Base-by-base conservation (phyloP, 2,329 filamentous ascomycete species). In the Talaromyces sp. region DNA sequence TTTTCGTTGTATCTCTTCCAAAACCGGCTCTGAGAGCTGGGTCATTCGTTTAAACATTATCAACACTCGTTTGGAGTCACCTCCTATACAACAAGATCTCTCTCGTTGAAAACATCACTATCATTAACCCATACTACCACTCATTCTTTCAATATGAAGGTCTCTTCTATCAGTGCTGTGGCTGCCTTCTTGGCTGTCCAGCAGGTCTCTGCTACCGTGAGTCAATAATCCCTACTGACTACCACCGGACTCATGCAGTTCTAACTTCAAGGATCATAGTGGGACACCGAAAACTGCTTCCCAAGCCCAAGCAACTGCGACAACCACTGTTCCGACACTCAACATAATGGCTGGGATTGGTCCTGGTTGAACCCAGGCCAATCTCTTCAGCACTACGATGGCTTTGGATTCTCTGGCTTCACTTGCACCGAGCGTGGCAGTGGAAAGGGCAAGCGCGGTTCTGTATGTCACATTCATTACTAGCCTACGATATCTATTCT, bases 391-490 rank as follows among this genome's bases (percentile, higher is more conserved):
- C 75, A 71, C 65, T 96, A 91, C 73, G 84, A 83, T 54, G 88
- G 85, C 69, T 90, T 93, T 74, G 76, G 80, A 62, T 93, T 91
- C 79, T 81, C 77, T 50, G 89, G 89, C 66, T 94, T 87, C 78
- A 78, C 77, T 54, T 95, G 89, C 78, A 76, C 80, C 65, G 80
- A 83, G 69, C 75, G 75, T 59, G 9, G 33, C 17, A 5, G 31
- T 15, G 36, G 54, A 45, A 17, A 28, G 21, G 13, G 36, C 33
- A 59, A 56, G 19, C 28, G 57, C n/a, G 28, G 15, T 33, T 56
- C 57, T 17, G 57, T 59, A 45, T 17, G 57, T 56, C 19, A 9
- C 22, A 35, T 19, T 31, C 25, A 28, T 11, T 9, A 13, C 43
- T 19, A 17, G 5, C 5, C 8, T 2, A 2, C 10, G 10, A n/a